phyloP scores from a whole-genome alignment of 345 rosid species.

The Aquilaria malaccensis region DNA sequence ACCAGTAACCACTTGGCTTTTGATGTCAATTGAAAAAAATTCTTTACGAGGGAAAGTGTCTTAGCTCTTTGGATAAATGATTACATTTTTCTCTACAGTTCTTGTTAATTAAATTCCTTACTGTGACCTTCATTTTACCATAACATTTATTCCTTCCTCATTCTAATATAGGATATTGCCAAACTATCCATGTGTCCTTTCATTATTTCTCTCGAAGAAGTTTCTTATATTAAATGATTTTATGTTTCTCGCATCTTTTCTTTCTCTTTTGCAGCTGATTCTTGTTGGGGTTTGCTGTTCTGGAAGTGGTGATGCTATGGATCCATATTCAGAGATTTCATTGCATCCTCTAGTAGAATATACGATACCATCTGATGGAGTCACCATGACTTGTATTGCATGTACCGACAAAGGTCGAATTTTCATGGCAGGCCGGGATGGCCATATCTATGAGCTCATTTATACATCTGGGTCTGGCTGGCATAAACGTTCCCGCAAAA shows the following conservation, averaged over 20 bases:
- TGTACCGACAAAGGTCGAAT: constrained; percentile 84
- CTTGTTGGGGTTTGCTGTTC: constrained; percentile 96
- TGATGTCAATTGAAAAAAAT: no score
- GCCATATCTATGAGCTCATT: constrained; percentile 78
- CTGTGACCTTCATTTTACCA: no score
- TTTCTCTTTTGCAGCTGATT: constrained; percentile 55
- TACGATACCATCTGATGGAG: constrained; percentile 82
- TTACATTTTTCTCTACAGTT: no score
- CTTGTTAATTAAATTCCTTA: no score
- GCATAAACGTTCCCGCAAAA: constrained; percentile 87
- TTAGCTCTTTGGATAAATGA: no score
- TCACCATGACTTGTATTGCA: constrained; percentile 81
- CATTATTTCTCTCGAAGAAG: no score
- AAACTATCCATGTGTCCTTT: not conserved
- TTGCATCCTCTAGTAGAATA: constrained; percentile 90
- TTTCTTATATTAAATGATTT: not conserved
- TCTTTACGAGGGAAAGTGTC: no score
- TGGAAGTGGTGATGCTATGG: constrained; percentile 68
- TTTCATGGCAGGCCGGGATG: constrained; percentile 93
- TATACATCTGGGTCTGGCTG: constrained; percentile 90
- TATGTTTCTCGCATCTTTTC: constrained; percentile 14
- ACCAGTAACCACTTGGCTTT: no score
- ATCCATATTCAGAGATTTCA: constrained; percentile 92
- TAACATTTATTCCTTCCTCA: no score
- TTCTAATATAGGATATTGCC: no score